These are phyloP conservation scores for Mycena galopus DNA, from an alignment of 768 basidiomycete genomes.

Conservation along the genomic window DNA sequence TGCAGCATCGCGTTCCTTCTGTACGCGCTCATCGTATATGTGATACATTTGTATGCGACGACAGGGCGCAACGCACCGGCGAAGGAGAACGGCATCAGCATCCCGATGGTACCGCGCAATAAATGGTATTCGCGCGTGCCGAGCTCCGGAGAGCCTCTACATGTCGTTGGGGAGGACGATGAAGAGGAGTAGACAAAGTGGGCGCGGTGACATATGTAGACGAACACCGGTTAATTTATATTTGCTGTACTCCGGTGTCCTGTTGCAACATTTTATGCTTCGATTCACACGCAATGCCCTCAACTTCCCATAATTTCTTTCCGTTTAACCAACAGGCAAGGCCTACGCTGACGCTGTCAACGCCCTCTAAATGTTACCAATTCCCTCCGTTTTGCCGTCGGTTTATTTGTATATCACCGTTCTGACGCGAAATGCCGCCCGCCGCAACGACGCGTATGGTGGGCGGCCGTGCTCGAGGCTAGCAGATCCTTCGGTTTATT, in stretches of 20 bases:
- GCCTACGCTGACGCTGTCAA: too few species aligned
- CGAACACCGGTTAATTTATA: background rate
- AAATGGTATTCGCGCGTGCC: slow-evolving; percentile 81
- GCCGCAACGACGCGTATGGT: background rate
- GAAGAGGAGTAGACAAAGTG: too few species aligned
- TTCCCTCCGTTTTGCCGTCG: too few species aligned
- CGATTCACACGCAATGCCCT: too few species aligned
- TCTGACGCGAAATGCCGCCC: background rate
- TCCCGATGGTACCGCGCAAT: slow-evolving; percentile 57
- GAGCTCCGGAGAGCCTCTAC: slow-evolving; percentile 28
- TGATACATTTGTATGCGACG: slow-evolving; percentile 77
- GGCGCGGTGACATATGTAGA: too few species aligned
- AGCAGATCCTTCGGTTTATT: background rate
- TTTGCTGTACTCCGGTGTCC: background rate
- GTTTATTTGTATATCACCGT: too few species aligned
- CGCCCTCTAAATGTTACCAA: too few species aligned
- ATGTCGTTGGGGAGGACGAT: slow-evolving; percentile 51
- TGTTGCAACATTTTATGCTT: too few species aligned
- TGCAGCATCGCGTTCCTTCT: slow-evolving; percentile 80
- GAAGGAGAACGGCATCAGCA: slow-evolving; percentile 46
- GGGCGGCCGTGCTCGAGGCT: background rate
- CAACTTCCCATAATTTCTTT: too few species aligned
- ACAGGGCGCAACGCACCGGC: slow-evolving; percentile 68
- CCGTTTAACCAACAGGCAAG: too few species aligned
- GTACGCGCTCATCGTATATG: slow-evolving; percentile 78